Evolutionary conservation across 1,284 basidiomycete species (phyloP), one percentile per base, ranked within the genome.

Genomic region (Puccinia novopanici): DNA sequence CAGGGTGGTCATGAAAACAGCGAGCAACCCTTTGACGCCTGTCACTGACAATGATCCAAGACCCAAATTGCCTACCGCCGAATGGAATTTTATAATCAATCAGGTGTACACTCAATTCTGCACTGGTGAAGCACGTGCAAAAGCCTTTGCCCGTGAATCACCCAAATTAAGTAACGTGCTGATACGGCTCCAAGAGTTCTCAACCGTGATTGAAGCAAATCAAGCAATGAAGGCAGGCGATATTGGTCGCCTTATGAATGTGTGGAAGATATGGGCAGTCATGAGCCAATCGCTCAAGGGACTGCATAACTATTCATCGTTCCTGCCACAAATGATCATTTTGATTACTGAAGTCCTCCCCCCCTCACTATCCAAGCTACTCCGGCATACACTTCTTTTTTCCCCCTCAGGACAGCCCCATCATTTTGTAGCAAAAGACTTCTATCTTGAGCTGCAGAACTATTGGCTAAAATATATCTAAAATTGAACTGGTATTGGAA

Each of bases 401-500:
- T 27, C 61, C 10, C 61, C 61, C 17, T 40, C 19, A 10, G 61
- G 61, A 5, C 9, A n/a, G 15, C 34, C 61, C 3, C 12, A 45
- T 65, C 61, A 65, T 34, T 65, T 65, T 65, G 61, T 65, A 6
- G 34, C 4, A 8, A 65, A 65, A 27, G 34, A 65, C 17, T 65
- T 65, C n/a, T 65, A 19, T 40, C 34, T 65, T 2, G 61, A 65
- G 34, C 6, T 40, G 37, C 30, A 65, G 40, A 45, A 65, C n/a
- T 65, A 40, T 27, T 65, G 61, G 61, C 61, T 65, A 17, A 65
- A 65, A 40, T 65, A 40, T 65, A 40, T 65, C 19, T 40, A 40
- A 19, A 65, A 65, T 19, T 17, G 40, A 3, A 65, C 8, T 40
- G 61, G 61, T 3, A 40, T 65, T 40, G 61, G 61, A 22, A 65